phyloP scores from a whole-genome alignment of 2,329 filamentous ascomycete genomes.

The Neofusicoccum sp. region DNA sequence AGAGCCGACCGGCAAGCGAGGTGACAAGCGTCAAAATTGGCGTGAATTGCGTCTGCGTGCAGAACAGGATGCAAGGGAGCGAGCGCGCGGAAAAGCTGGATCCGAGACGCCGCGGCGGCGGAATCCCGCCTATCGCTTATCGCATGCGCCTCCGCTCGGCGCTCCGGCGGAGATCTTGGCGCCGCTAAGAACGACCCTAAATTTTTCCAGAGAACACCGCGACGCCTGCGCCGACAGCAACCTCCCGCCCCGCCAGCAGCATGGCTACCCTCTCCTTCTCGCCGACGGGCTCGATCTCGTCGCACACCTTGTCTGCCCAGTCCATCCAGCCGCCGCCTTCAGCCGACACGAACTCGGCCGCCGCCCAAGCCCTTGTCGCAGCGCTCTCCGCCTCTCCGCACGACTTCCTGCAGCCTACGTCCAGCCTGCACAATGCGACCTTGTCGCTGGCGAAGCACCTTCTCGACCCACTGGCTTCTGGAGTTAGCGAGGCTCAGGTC shows the following conservation, averaged over 20 bases:
- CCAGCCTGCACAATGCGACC: conserved; percentile 65
- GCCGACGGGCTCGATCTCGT: conserved; percentile 39
- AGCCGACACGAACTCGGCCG: conserved; percentile 31
- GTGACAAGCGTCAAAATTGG: background rate
- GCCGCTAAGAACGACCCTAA: background rate
- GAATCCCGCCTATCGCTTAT: background rate
- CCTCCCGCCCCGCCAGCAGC: background rate
- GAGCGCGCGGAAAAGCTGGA: background rate
- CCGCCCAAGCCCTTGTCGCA: conserved; percentile 51
- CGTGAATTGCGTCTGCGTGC: background rate
- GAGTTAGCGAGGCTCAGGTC: conserved; percentile 70
- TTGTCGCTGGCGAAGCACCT: conserved; percentile 75
- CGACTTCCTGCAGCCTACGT: conserved; percentile 71
- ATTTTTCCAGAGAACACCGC: conserved; percentile 13
- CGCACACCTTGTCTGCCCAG: conserved; percentile 39
- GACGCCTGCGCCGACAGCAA: background rate
- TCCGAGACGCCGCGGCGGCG: background rate
- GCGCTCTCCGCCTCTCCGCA: conserved; percentile 64
- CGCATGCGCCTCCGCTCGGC: background rate
- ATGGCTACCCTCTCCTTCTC: conserved; percentile 25
- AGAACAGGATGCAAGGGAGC: background rate
- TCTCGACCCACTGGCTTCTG: conserved; percentile 73
- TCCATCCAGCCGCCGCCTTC: conserved; percentile 33
- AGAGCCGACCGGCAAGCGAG: background rate
- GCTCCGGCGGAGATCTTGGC: background rate